A percentile compares a stretch with the other conserved stretches of the same genome.
These are phyloP conservation scores for Neurospora sp. DNA, from an alignment of 495 filamentous ascomycete species.

Conservation along the genomic window DNA sequence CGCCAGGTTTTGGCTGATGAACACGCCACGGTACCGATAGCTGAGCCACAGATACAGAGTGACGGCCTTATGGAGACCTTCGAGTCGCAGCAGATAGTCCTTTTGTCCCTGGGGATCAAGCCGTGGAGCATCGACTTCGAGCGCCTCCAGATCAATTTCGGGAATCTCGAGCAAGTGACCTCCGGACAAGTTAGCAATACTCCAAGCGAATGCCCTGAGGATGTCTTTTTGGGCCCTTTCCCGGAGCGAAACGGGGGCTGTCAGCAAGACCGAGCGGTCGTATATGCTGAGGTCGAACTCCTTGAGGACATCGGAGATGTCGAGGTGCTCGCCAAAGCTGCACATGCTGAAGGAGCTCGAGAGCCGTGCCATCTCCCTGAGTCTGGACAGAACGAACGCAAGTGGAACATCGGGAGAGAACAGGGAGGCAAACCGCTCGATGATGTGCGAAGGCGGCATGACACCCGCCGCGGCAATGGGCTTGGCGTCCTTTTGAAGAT, in stretches of 20 bases:
- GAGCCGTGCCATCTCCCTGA: constrained; percentile 54
- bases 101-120: constrained; percentile 21
- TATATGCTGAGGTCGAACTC: constrained; percentile 49
- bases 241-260: constrained; percentile 46
- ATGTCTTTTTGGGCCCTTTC: constrained; percentile 29
- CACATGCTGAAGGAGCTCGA: constrained; percentile 67
- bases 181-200: constrained; percentile 52
- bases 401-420: constrained; percentile 71
- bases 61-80: constrained; percentile 68
- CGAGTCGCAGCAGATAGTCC: constrained; percentile 54
- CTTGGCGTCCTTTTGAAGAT: constrained; percentile 51
- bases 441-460: constrained; percentile 51
- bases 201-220: constrained; percentile 50
- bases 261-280: constrained; percentile 68
- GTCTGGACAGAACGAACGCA: constrained; percentile 60
- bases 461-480: constrained; percentile 68
- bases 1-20: constrained; percentile 65
- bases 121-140: constrained; percentile 40
- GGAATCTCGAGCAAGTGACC: constrained; percentile 58
- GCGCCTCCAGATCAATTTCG: constrained; percentile 53
- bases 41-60: constrained; percentile 84
- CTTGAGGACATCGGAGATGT: constrained; percentile 62
- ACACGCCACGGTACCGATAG: constrained; percentile 64
- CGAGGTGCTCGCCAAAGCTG: constrained; percentile 43
- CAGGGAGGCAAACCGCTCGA: constrained; percentile 63